These are phyloP conservation scores for Barnettozyma sucrosica DNA, from an alignment of 805 yeast species.

Conservation along the genomic window DNA sequence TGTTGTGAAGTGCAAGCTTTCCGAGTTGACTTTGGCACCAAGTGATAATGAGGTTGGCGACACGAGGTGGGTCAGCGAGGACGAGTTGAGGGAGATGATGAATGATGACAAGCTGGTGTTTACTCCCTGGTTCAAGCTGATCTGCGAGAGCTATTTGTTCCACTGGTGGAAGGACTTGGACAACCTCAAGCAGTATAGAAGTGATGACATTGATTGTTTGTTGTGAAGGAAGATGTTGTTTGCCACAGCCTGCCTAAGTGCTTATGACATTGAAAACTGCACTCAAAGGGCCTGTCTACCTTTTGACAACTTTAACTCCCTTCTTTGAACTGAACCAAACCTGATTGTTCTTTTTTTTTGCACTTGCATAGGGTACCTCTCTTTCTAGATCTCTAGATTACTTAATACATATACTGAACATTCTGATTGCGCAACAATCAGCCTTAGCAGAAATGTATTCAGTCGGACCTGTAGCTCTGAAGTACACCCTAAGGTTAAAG, in stretches of 20 bases:
- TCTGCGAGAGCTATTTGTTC: slow-evolving; percentile 85
- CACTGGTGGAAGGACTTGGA: slow-evolving; percentile 88
- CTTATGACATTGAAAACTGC: no score
- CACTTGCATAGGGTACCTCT: background rate
- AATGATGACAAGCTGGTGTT: slow-evolving; percentile 58
- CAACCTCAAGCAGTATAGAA: slow-evolving; percentile 44
- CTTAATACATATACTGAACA: background rate
- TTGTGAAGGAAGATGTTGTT: slow-evolving; percentile 10
- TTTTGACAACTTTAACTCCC: background rate
- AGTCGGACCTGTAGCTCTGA: no score
- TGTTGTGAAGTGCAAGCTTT: slow-evolving; percentile 43
- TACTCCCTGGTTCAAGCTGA: slow-evolving; percentile 98
- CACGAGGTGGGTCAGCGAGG: slow-evolving; percentile 61
- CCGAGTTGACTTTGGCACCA: slow-evolving; percentile 46
- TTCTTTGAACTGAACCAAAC: background rate
- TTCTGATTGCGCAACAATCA: no score
- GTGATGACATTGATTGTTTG: slow-evolving; percentile 30
- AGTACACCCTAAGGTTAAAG: no score
- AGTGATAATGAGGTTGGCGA: slow-evolving; percentile 86
- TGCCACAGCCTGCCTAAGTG: background rate
- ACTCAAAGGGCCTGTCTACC: background rate
- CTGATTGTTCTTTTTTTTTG: background rate
- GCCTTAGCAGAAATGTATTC: no score
- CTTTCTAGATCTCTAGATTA: background rate
- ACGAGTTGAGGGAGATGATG: slow-evolving; percentile 72